Base-by-base conservation (phyloP, 805 yeast species). In the Candida easanensis region DNA sequence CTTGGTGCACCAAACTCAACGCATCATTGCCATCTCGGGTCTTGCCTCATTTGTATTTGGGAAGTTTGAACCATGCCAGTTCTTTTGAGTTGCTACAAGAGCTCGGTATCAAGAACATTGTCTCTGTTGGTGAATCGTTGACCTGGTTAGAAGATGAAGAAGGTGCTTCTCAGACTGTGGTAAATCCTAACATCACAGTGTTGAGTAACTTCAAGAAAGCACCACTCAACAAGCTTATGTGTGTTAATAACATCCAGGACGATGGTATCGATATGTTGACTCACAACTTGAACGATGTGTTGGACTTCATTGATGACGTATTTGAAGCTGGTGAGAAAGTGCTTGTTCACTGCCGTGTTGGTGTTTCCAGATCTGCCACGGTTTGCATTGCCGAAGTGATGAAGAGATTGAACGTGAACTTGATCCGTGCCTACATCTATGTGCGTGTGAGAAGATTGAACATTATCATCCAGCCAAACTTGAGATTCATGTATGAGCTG, bases 381-480 rank as follows among this genome's bases (percentile, higher is more conserved):
- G 95, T 91, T 10, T 91, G 95, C 53, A 91, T 91, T 52, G 97
- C 97, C 1, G 97, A 89, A 59, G 91, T 88, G 30, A 90, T 91
- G 96, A 77, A 79, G 52, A 66, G 96, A 32, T 64, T 85, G 41
- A 65, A 76, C 14, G 67, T 88, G 41, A 77, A 79, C 33, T 66
- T 91, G 22, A 81, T 93, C 2, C 70, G 82, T 25, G 96, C 98
- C 0, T 91, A 90, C 57, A 64, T 90, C 33, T 88, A 73, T 64
- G 97, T 89, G n/a, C 72, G 97, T 33, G 96, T 88, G 4, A 71
- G 97, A 39, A 70, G 98, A 41, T 73, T 91, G 56, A 91, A 91
- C 62, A 90, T 91, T 45, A 88, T 91, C 25, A 91, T 91, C 50
- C 98, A 91, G 63, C 98, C 98, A 13, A 91, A 89, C 61, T 69